Base-by-base conservation (phyloP, 257 asterid species). In the Solanum piurae region DNA sequence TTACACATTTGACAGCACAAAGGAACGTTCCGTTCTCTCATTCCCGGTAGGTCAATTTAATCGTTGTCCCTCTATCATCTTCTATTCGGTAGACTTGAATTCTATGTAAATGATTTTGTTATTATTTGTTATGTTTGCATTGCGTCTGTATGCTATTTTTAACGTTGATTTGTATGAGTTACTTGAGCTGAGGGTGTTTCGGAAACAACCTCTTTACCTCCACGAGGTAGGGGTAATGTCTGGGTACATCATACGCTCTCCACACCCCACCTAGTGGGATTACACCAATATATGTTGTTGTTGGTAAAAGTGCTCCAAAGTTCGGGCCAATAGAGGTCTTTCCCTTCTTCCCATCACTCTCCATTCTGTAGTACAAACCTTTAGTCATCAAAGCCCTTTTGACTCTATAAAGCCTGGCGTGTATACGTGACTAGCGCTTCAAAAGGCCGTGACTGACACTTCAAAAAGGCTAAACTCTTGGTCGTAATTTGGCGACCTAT, bases 21-120 rank as follows among this genome's bases (percentile, higher is more conserved):
- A 88, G 9, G 88, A 88, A 46, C 92, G 90, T 46, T 90, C 93
- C 14, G 90, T n/a, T 80, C 92, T 93, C 64, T 89, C 93, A 4
- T 90, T 93, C 73, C 93, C 93, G 6, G 96, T 94, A 73, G 77
- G 93, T 87, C 49, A 1, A 34, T 37, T 71, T 71, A 33, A 71
- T 71, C 25, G 42, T 71, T 71, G n/a, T 2, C n/a, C 13, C 0
- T 36, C 29, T 33, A 31, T 71, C 42, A 33, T 71, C 25, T 71
- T 71, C 42, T 33, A 18, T 71, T 71, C 33, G 77, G 77, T 33
- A 71, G 77, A 71, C 25, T 71, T 31, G 77, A 68, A 68, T 68
- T 34, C 23, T 68, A 0, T 68, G 37, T 13, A 68, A 68, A 29
- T 27, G 75, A 68, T 66, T 66, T 66, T 1, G 4, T 66, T 66